Conservation (phyloP, 306 rosid species). For the Inga leiocalycina region DNA sequence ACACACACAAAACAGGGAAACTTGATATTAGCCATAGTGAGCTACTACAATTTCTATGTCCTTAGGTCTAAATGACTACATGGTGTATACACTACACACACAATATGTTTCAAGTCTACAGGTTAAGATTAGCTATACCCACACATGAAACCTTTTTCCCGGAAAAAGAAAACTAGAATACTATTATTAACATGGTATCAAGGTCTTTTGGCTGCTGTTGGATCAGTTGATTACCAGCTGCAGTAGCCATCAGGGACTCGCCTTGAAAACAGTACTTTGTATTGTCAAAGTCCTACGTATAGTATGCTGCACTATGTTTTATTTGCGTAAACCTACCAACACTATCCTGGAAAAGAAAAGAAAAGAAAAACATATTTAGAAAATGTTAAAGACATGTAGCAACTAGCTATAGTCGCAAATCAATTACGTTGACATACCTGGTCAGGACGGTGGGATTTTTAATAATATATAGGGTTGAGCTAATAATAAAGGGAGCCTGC, state of each 20-base stretch:
- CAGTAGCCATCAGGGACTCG: neutral
- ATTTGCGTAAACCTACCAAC: neutral
- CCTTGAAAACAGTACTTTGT: neutral
- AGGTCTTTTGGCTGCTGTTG: neutral
- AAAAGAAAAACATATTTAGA: neutral
- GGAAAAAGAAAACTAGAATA: neutral
- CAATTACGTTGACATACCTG: conserved; percentile 39
- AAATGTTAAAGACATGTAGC: neutral
- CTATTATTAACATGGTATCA: neutral
- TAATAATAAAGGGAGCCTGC: conserved; percentile 86
- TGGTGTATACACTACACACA: neutral
- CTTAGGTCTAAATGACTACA: neutral
- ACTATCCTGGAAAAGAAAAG: neutral
- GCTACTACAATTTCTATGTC: neutral
- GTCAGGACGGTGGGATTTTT: conserved; percentile 23
- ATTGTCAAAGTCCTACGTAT: neutral
- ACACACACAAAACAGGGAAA: neutral
- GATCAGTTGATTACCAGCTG: neutral
- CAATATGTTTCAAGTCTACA: neutral
- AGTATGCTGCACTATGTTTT: conserved; percentile 6
- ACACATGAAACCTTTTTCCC: neutral
- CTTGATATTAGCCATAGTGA: neutral
- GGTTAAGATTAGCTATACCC: neutral
- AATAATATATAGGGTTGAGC: neutral
- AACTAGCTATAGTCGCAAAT: neutral